Evolutionary conservation across 2,329 filamentous ascomycete species (phyloP).

Genomic region (Rosellinia necatrix): DNA sequence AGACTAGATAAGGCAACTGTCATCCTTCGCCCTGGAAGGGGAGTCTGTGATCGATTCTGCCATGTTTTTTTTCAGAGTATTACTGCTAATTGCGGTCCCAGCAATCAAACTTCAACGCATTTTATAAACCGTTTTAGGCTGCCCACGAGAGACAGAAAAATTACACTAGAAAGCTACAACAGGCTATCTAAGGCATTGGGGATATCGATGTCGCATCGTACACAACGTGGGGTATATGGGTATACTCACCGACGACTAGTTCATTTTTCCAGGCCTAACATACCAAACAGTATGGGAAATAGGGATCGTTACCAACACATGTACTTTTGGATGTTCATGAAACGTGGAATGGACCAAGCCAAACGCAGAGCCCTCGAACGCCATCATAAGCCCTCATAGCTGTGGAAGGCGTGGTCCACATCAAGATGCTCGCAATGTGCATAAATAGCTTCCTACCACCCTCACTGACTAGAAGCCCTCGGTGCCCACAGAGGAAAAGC

Average conservation of each 20-base stretch:
- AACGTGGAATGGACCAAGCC: slow-evolving; percentile 13
- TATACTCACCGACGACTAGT: slow-evolving; percentile 36
- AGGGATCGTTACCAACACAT: slow-evolving; percentile 5
- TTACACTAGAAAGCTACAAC: slow-evolving; percentile 19
- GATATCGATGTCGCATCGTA: slow-evolving; percentile 12
- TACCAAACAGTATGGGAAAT: slow-evolving; percentile 7
- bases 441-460: slow-evolving; percentile 42
- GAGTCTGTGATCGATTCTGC: no score
- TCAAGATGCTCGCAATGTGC: slow-evolving; percentile 34
- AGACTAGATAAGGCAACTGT: no score
- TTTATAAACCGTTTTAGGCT: no score
- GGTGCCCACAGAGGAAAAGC: slow-evolving; percentile 43
- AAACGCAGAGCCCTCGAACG: slow-evolving; percentile 40
- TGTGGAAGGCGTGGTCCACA: slow-evolving; percentile 41
- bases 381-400: slow-evolving; percentile 43
- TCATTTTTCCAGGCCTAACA: slow-evolving; percentile 13
- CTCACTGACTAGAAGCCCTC: slow-evolving; percentile 40
- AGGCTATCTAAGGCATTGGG: slow-evolving; percentile 14
- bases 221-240: slow-evolving; percentile 26
- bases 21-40: no score
- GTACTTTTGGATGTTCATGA: slow-evolving; percentile 9
- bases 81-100: no score
- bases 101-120: no score
- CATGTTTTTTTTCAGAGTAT: no score
- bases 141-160: no score